Conservation (phyloP, 1,284 basidiomycete species). For the Fomitopsis palustris region DNA sequence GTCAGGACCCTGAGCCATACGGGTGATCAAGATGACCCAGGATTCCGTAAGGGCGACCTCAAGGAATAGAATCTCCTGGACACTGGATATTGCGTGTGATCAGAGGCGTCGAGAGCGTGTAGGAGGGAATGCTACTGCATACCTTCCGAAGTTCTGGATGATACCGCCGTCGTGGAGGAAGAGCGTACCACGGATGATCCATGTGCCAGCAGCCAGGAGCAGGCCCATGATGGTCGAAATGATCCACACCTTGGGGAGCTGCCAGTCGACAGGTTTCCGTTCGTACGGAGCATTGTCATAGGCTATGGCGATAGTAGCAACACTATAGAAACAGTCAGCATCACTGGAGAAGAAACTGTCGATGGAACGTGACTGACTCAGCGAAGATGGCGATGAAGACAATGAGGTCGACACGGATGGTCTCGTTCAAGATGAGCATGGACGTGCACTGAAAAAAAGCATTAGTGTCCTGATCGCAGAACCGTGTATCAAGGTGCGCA, state of each 20-base stretch:
- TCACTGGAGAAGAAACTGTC: neutral
- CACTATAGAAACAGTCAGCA: neutral
- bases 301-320: slow-evolving; percentile 9
- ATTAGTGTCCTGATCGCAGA: neutral
- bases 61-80: slow-evolving; percentile 9
- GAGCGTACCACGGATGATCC: slow-evolving; percentile 11
- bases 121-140: neutral
- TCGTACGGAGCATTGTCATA: slow-evolving; percentile 11
- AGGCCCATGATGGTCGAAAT: slow-evolving; percentile 10
- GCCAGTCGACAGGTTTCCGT: slow-evolving; percentile 11
- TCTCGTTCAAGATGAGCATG: slow-evolving; percentile 10
- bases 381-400: slow-evolving; percentile 11
- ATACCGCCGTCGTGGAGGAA: slow-evolving; percentile 8
- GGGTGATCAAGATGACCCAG: slow-evolving; percentile 11
- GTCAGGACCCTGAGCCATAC: slow-evolving; percentile 5
- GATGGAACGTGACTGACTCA: slow-evolving; percentile 1
- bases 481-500: neutral
- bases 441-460: slow-evolving; percentile 1
- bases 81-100: neutral
- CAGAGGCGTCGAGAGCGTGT: neutral
- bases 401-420: slow-evolving; percentile 9
- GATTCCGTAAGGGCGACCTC: slow-evolving; percentile 10
- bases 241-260: slow-evolving; percentile 11
- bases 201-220: slow-evolving; percentile 7
- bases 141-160: slow-evolving; percentile 10